Evolutionary conservation across 352 stramenopile species (phyloP).

Genomic region (Saprolegnia diclina): DNA sequence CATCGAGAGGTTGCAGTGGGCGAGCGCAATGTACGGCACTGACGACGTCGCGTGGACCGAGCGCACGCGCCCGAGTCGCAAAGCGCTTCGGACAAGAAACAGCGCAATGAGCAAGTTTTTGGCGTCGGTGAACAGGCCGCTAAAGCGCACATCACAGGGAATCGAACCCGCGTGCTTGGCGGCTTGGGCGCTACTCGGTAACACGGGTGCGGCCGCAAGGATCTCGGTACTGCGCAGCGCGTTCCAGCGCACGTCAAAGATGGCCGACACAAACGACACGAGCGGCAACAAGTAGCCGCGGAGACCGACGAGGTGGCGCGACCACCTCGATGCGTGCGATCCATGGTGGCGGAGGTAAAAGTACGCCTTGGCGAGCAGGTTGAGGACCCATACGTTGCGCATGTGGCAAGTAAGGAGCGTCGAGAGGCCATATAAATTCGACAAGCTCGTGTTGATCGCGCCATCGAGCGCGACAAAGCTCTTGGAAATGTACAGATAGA

Average conservation of each 20-base stretch:
- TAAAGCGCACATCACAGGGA: background rate
- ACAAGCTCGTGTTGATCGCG: background rate
- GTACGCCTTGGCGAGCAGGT: background rate
- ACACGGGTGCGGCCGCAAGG: background rate
- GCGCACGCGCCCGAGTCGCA: background rate
- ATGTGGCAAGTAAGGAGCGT: constrained; percentile 2
- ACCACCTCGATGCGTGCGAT: background rate
- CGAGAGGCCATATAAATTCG: background rate
- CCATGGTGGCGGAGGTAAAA: background rate
- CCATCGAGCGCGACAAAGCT: background rate
- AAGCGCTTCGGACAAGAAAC: background rate
- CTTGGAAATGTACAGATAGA: background rate
- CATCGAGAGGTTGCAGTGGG: background rate
- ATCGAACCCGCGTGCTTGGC: background rate
- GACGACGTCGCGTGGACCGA: background rate
- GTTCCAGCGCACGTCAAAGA: constrained; percentile 9
- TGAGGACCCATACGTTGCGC: constrained; percentile 15
- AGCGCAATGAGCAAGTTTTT: background rate
- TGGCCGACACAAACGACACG: background rate
- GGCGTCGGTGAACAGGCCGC: background rate
- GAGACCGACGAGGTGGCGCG: background rate
- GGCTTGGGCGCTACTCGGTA: background rate
- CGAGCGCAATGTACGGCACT: background rate
- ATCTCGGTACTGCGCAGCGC: background rate
- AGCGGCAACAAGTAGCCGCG: constrained; percentile 5